phyloP scores from a whole-genome alignment of 768 basidiomycete genomes.

The Auricularia auricula-judae region DNA sequence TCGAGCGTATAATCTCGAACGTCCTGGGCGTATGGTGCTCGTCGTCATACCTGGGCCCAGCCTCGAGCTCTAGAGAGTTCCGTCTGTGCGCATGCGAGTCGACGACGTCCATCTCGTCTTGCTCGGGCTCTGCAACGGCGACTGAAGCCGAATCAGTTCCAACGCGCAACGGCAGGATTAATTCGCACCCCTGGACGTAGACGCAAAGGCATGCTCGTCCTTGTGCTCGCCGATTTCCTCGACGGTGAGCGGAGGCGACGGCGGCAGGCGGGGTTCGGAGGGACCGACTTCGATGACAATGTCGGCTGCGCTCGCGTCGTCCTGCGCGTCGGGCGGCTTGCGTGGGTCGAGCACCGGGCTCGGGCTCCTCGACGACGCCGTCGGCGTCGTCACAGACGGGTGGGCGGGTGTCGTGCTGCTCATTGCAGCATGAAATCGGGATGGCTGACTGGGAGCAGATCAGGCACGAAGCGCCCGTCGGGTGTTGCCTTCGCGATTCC shows the following conservation, averaged over 20 bases:
- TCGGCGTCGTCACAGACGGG: background rate
- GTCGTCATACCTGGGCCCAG: background rate
- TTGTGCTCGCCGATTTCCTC: background rate
- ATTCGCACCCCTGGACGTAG: background rate
- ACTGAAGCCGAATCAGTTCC: background rate
- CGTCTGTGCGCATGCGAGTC: background rate
- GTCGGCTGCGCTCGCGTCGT: background rate
- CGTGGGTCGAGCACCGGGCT: background rate
- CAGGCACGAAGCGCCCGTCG: too few species aligned
- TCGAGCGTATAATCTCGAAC: slow-evolving; percentile 6
- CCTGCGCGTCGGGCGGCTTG: background rate
- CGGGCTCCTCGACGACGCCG: background rate
- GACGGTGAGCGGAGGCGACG: background rate
- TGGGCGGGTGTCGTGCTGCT: background rate
- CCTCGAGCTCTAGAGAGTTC: background rate
- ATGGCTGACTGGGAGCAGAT: too few species aligned
- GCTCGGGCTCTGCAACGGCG: background rate
- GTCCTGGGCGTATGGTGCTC: slow-evolving; percentile 2
- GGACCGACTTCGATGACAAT: background rate
- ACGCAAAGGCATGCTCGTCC: background rate
- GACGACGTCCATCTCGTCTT: background rate
- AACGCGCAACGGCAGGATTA: background rate
- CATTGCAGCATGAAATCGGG: background rate
- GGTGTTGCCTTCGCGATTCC: too few species aligned
- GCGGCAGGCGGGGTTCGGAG: background rate